Evolutionary conservation across 805 yeast genomes (phyloP).

Genomic region (Wickerhamiella spandovensis): DNA sequence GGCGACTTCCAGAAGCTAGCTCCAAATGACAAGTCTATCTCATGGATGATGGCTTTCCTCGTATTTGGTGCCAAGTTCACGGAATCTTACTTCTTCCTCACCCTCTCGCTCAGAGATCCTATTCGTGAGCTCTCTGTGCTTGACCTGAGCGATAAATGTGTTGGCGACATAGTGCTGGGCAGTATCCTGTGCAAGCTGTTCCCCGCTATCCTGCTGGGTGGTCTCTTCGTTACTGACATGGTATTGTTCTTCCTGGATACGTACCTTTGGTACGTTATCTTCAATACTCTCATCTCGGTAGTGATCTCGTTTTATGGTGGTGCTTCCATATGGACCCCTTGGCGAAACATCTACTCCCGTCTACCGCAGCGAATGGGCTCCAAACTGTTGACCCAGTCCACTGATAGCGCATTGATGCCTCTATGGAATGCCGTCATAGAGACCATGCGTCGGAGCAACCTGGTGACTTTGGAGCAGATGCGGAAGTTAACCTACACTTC

Average conservation of each 20-base stretch:
- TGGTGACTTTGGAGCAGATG: conserved; percentile 60
- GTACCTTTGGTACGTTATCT: conserved; percentile 72
- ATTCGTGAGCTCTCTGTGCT: conserved; percentile 51
- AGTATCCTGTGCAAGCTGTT: conserved; percentile 40
- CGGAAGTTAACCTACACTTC: conserved; percentile 44
- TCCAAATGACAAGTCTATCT: conserved; percentile 45
- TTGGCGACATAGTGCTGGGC: conserved; percentile 48
- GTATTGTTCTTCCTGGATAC: conserved; percentile 67
- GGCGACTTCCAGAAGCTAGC: conserved; percentile 40
- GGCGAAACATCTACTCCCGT: conserved; percentile 68
- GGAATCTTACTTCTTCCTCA: conserved; percentile 69
- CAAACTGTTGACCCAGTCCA: conserved; percentile 43
- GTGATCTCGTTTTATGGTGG: conserved; percentile 61
- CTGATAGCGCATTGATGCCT: conserved; percentile 24
- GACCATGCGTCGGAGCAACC: conserved; percentile 71
- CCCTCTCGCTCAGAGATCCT: conserved; percentile 61
- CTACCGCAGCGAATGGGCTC: conserved; percentile 65
- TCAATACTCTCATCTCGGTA: conserved; percentile 65
- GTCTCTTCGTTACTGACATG: conserved; percentile 49
- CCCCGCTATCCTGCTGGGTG: conserved; percentile 39
- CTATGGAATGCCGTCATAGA: conserved; percentile 78
- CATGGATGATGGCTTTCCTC: conserved; percentile 55
- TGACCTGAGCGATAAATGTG: conserved; percentile 39
- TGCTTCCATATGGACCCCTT: conserved; percentile 76
- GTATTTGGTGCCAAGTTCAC: conserved; percentile 55